Percentiles rank a stretch among this genome's conserved stretches.
Evolutionary conservation across 805 yeast genomes (phyloP).

Genomic region (Ogataea pilisensis): DNA sequence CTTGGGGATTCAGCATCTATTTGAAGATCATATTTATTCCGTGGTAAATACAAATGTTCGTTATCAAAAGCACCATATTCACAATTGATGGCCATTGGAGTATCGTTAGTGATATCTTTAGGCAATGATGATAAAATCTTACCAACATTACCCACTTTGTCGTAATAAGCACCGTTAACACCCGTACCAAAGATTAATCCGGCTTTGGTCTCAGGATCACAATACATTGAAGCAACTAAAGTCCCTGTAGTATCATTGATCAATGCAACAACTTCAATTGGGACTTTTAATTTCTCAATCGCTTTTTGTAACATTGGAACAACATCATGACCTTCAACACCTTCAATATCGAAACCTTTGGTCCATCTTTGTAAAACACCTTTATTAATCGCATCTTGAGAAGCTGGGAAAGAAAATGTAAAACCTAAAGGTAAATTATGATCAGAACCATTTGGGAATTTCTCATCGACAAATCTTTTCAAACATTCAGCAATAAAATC

Average conservation of each 20-base stretch:
- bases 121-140: slow-evolving; percentile 72
- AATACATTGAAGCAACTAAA: slow-evolving; percentile 88
- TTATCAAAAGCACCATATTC: slow-evolving; percentile 98
- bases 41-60: slow-evolving; percentile 77
- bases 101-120: slow-evolving; percentile 53
- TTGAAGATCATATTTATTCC: slow-evolving; percentile 79
- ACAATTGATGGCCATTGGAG: slow-evolving; percentile 94
- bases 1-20: slow-evolving; percentile 88
- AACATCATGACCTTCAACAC: slow-evolving; percentile 92
- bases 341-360: slow-evolving; percentile 91
- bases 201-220: slow-evolving; percentile 85
- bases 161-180: slow-evolving; percentile 95
- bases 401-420: slow-evolving; percentile 90
- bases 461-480: slow-evolving; percentile 60
- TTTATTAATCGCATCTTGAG: slow-evolving; percentile 75
- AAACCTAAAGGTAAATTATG: slow-evolving; percentile 77
- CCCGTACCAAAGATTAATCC: slow-evolving; percentile 98
- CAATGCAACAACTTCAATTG: slow-evolving; percentile 84
- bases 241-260: slow-evolving; percentile 98
- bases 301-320: slow-evolving; percentile 86
- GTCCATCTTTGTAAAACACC: slow-evolving; percentile 96
- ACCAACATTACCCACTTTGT: slow-evolving; percentile 64
- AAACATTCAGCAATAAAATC: slow-evolving; percentile 82
- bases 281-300: slow-evolving; percentile 57
- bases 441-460: slow-evolving; percentile 58